Evolutionary conservation across 2,329 filamentous ascomycete species (phyloP), one percentile per base, ranked within the genome.

Genomic region (Aspergillus unguis): DNA sequence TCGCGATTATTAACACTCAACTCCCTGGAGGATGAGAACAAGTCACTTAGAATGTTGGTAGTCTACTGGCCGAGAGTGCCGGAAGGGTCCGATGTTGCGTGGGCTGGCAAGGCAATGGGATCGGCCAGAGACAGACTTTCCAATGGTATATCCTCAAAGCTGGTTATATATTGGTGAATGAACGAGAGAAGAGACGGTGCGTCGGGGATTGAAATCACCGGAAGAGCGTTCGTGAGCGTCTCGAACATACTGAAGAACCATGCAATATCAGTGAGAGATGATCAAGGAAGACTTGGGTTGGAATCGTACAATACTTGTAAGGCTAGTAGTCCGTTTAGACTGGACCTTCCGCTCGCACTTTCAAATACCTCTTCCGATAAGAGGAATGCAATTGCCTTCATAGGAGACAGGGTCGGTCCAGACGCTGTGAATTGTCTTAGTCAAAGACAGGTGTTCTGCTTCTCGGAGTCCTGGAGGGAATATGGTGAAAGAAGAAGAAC

Each of bases 121-220:
- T 61, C 55, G 6, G 47, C 37, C 6, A 48, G 29, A n/a, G 57
- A 36, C 10, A 44, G 37, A 29, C 11, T 40, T 9, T 46, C 43
- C 4, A 38, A 29, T 7, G 56, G 58, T 6, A 66, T 61, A 5
- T 70, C 54, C 2, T 65, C 60, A 29, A 77, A 57, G 50, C 69
- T 71, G 57, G 71, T 65, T 23, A 73, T 71, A 36, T 67, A 64
- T 29, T 59, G 56, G 27, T 63, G 49, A 9, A 69, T 38, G 11
- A 54, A 56, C 7, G 58, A 2, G 8, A 66, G 31, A 11, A 68
- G 49, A 6, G 53, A 51, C 1, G 55, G 50, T 4, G 59, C 52
- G 33, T 62, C 60, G n/a, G 76, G 61, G 4, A 63, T 56, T 6
- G 72, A 62, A 9, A 77, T 62, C 3, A 69, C 60, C 1, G 70